phyloP scores from a whole-genome alignment of 1,284 basidiomycete species.

The Cerrena zonata region DNA sequence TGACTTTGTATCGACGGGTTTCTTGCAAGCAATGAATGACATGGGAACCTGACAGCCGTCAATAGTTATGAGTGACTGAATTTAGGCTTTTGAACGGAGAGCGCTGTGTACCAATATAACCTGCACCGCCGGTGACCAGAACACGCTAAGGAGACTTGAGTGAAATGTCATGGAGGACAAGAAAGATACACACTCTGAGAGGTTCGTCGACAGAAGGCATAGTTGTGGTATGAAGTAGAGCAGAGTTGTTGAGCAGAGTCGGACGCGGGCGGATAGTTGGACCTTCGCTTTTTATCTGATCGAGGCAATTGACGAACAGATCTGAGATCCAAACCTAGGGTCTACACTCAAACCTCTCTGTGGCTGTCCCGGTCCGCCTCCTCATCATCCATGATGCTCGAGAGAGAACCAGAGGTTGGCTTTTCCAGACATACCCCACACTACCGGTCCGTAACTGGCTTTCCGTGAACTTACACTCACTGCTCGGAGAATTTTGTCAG shows the following conservation, averaged over 20 bases:
- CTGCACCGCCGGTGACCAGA: conserved; percentile 77
- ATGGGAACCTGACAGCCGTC: conserved; percentile 69
- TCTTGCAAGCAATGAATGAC: conserved; percentile 82
- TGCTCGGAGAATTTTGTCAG: not conserved
- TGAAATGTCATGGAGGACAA: not conserved
- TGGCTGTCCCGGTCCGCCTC: not conserved
- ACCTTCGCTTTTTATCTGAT: conserved; percentile 1
- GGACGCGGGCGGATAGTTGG: not conserved
- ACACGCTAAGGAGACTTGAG: conserved; percentile 43
- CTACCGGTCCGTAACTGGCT: not conserved
- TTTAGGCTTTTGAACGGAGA: conserved; percentile 2
- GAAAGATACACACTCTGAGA: conserved; percentile 2
- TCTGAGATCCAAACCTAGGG: not conserved
- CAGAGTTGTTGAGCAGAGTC: not conserved
- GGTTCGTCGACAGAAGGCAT: conserved; percentile 1
- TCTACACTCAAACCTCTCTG: not conserved
- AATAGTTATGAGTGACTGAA: not conserved
- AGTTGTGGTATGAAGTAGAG: not conserved
- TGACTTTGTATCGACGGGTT: conserved; percentile 84
- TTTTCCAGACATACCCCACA: not conserved
- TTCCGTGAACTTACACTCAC: not conserved
- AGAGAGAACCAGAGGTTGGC: not conserved
- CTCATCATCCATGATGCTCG: too few species aligned
- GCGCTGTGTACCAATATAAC: conserved; percentile 66
- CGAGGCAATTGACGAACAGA: not conserved